Base-by-base conservation (phyloP, 257 asterid species). In the Solanum sitiens region DNA sequence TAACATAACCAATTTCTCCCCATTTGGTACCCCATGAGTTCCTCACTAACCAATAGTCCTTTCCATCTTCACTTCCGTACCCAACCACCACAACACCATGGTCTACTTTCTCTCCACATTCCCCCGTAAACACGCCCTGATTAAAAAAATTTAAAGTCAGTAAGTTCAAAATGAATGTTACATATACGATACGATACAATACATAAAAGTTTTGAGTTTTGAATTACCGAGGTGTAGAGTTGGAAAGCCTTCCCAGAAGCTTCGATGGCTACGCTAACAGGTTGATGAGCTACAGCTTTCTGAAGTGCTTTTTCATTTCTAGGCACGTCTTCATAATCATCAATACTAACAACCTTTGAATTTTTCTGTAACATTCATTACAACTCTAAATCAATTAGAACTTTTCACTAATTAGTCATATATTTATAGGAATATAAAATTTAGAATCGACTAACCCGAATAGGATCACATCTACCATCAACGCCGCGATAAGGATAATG, bases 21-120 rank as follows among this genome's bases (percentile, higher is more conserved):
- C 99, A 96, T 6, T 73, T 30, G 0, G 86, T 53, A 3, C 99
- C 98, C 98, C 98, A 96, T 2, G 98, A 96, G 87, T 96, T 96
- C 94, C 94, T 94, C 27, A 95, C 97, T 1, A 92, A 91, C 98
- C 99, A 96, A 47, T 95, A 94, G 27, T 93, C 98, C 40, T 86
- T 85, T 23, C 97, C 98, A 8, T 90, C 83, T 76, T 95, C 95
- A 1, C 92, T 67, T 0, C 98, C 98, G 27, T 96, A 95, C 7
- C 98, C 99, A 16, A 96, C 98, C 35, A 90, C 96, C 42, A 94
- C 98, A 56, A 95, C 98, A 0, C 98, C 99, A 20, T 96, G 98
- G 79, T 95, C 97, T 7, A 95, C 75, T 14, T 89, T 39, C 11
- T 91, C 86, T 80, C 98, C 98, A 25, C 99, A 95, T 59, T 82